phyloP scores from a whole-genome alignment of 768 basidiomycete genomes.

The Mycena floridula region DNA sequence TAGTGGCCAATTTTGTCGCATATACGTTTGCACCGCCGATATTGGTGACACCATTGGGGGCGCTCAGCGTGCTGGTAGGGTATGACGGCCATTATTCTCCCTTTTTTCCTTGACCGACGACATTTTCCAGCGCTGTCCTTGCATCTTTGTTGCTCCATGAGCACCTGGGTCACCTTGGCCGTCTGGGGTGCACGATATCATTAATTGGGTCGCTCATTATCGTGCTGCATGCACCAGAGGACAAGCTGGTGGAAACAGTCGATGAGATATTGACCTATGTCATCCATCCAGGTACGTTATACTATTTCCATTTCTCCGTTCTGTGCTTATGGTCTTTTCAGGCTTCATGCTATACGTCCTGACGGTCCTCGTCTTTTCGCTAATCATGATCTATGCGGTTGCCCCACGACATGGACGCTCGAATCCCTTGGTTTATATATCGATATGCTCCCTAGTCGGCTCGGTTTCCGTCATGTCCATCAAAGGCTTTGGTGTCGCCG shows the following conservation, averaged over 20 bases:
- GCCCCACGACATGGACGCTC: constrained; percentile 82
- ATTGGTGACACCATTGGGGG: constrained; percentile 96
- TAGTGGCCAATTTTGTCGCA: constrained; percentile 89
- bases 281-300: constrained; percentile 75
- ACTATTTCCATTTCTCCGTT: background rate
- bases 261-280: constrained; percentile 91
- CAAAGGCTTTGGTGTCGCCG: constrained; percentile 95
- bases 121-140: constrained; percentile 88
- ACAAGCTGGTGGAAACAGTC: constrained; percentile 88
- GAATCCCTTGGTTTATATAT: constrained; percentile 89
- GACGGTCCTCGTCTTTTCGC: constrained; percentile 71
- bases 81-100: constrained; percentile 30
- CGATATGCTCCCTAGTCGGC: constrained; percentile 94
- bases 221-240: constrained; percentile 93
- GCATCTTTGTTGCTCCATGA: constrained; percentile 92
- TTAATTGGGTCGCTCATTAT: constrained; percentile 89
- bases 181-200: constrained; percentile 79
- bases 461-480: constrained; percentile 98
- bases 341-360: constrained; percentile 91
- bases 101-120: constrained; percentile 2
- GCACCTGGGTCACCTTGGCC: constrained; percentile 89
- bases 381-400: constrained; percentile 83
- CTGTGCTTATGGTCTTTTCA: constrained; percentile 30
- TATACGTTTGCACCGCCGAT: constrained; percentile 98
- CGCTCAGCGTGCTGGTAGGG: constrained; percentile 95